phyloP scores from a whole-genome alignment of 2,329 filamentous ascomycete genomes.

The Xylariaceae sp. region DNA sequence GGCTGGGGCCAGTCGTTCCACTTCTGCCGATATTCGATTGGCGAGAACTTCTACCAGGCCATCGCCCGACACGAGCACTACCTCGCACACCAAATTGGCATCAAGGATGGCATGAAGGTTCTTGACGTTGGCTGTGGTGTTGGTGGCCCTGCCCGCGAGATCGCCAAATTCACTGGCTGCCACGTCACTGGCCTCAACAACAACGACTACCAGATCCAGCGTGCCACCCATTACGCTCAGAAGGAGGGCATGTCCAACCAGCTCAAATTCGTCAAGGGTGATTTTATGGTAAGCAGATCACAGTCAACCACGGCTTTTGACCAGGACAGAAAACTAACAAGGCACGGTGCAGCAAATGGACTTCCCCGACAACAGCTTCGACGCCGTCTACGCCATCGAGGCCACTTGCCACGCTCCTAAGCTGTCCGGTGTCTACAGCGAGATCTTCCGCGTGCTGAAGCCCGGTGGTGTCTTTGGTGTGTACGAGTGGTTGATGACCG shows the following conservation, averaged over 20 bases:
- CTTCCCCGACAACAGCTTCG: conserved; percentile 87
- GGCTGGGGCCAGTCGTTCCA: conserved; percentile 97
- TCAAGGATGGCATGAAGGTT: conserved; percentile 83
- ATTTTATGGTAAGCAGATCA: conserved; percentile 70
- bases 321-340: conserved; percentile 1
- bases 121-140: conserved; percentile 97
- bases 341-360: conserved; percentile 68
- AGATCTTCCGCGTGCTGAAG: conserved; percentile 94
- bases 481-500: conserved; percentile 99
- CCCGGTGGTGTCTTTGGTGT: conserved; percentile 94
- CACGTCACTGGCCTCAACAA: conserved; percentile 94
- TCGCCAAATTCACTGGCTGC: conserved; percentile 88
- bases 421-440: conserved; percentile 85
- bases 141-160: conserved; percentile 90
- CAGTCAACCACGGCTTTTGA: neutral
- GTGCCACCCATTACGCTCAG: conserved; percentile 78
- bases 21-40: conserved; percentile 87
- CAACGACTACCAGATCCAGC: conserved; percentile 98
- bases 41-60: conserved; percentile 84
- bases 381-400: conserved; percentile 95
- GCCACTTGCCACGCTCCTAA: conserved; percentile 92
- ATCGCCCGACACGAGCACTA: conserved; percentile 98
- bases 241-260: conserved; percentile 79
- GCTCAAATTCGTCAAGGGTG: conserved; percentile 84
- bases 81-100: conserved; percentile 82